A percentile compares a stretch with the other conserved stretches of the same genome.
These are phyloP conservation scores for Aspergillus asperescens DNA, from an alignment of 495 filamentous ascomycete genomes.

Conservation along the genomic window DNA sequence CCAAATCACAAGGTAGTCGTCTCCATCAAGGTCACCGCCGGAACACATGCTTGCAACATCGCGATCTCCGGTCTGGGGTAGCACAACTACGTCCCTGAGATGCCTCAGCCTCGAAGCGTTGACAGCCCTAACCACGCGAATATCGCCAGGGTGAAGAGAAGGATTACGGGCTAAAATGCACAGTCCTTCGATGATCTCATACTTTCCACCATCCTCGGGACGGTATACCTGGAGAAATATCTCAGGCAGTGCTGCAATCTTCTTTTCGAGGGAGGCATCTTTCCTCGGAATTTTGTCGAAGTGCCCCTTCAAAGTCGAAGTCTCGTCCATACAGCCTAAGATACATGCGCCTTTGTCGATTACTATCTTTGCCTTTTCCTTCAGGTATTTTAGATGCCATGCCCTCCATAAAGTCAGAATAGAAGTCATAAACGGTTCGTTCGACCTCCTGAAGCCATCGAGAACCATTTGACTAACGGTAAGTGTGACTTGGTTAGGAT, in stretches of 20 bases:
- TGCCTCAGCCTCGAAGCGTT: constrained; percentile 67
- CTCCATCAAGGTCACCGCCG: constrained; percentile 92
- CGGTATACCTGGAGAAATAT: constrained; percentile 80
- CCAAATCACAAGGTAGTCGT: constrained; percentile 95
- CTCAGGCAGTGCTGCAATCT: constrained; percentile 58
- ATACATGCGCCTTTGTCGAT: constrained; percentile 81
- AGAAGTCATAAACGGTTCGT: constrained; percentile 79
- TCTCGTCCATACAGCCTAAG: constrained; percentile 88
- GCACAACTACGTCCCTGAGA: constrained; percentile 77
- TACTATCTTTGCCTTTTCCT: constrained; percentile 84
- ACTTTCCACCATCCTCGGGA: constrained; percentile 42
- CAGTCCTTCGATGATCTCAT: constrained; percentile 65
- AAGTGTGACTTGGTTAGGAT: constrained; percentile 77
- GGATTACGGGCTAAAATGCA: constrained; percentile 90
- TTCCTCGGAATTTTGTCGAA: constrained; percentile 27
- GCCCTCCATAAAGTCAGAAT: constrained; percentile 70
- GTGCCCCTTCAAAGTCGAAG: constrained; percentile 65
- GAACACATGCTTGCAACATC: constrained; percentile 91
- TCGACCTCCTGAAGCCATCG: constrained; percentile 67
- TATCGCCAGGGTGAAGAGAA: constrained; percentile 89
- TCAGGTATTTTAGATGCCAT: constrained; percentile 79
- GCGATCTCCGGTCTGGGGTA: constrained; percentile 77
- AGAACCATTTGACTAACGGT: constrained; percentile 66
- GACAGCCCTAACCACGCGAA: constrained; percentile 82
- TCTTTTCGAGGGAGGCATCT: constrained; percentile 29